Evolutionary conservation across 2,329 filamentous ascomycete species (phyloP), one percentile per base, ranked within the genome.

Genomic region (Ceratocystis harringtonii): DNA sequence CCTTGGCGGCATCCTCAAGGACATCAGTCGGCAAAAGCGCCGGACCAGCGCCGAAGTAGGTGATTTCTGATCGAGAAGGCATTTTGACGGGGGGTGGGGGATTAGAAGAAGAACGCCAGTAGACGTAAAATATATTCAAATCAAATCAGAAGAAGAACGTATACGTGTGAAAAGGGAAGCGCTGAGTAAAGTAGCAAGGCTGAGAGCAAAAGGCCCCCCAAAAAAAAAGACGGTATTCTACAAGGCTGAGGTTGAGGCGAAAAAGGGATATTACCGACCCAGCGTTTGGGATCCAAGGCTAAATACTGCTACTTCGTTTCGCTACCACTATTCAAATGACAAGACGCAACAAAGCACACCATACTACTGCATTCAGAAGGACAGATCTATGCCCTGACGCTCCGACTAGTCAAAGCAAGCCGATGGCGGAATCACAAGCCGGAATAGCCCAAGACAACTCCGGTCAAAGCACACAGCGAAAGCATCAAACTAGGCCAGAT

Each of bases 31-130:
- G 92, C 19, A 97, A 81, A 41, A 84, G 79, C n/a, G 92, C 91
- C 61, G 92, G 92, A 69, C 92, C 92, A 64, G 92, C 92, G 68
- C 92, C 91, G 71, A 95, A 96, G 77, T 95, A 94, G 69, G 86
- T 82, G 73, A 94, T 83, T 69, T 92, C 86, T 70, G 84, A 80
- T 75, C 90, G 81, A 69, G 83, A 78, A 71, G 87, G 86, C 89
- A 92, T 90, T 62, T 10, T 67, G 63, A 43, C 17, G n/a, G n/a
- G 30, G 28, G 22, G 17, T 36, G 55, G 22, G 22, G 19, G 32
- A 43, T 8, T 1, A 22, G n/a, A n/a, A n/a, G n/a, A n/a, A n/a
- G n/a, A n/a, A n/a, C n/a, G n/a, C n/a, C n/a, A n/a, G n/a, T n/a
- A n/a, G n/a, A n/a, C n/a, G n/a, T n/a, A n/a, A n/a, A n/a, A n/a